These are phyloP conservation scores for Keithomyces neogunnii DNA, from an alignment of 2,329 filamentous ascomycete species.

Conservation along the genomic window DNA sequence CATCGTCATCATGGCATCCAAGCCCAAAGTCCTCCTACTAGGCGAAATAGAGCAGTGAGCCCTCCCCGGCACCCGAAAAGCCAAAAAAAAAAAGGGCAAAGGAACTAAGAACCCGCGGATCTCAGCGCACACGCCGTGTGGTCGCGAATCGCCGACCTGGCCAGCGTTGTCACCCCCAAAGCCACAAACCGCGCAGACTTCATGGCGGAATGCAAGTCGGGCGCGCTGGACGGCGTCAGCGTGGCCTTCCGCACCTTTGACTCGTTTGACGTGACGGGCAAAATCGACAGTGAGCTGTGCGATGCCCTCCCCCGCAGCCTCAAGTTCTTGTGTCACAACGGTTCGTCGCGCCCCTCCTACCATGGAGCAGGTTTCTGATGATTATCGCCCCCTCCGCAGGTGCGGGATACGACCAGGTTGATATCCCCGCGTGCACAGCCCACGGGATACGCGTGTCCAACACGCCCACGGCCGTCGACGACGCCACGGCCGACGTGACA, in stretches of 20 bases:
- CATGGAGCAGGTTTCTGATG: not conserved
- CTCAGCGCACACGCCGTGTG: conserved; percentile 58
- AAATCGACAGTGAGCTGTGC: conserved; percentile 63
- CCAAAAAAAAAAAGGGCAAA: too few species aligned
- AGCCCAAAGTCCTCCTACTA: conserved; percentile 30
- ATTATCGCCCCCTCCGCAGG: conserved; percentile 31
- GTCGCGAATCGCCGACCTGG: conserved; percentile 50
- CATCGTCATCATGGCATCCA: conserved; percentile 15
- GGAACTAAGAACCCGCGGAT: too few species aligned
- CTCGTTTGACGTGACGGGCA: conserved; percentile 56
- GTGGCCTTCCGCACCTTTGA: conserved; percentile 65
- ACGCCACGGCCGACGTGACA: conserved; percentile 73
- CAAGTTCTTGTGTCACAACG: conserved; percentile 53
- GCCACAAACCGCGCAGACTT: conserved; percentile 59
- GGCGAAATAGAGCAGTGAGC: conserved; percentile 31
- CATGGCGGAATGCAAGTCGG: conserved; percentile 56
- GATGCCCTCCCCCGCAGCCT: conserved; percentile 43
- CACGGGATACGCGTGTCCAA: conserved; percentile 67
- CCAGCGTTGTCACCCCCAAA: conserved; percentile 55
- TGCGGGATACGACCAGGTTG: conserved; percentile 79
- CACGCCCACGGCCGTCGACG: conserved; percentile 71
- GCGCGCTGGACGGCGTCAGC: conserved; percentile 55
- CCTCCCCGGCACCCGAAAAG: not conserved
- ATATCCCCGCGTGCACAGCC: conserved; percentile 61
- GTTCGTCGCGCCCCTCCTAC: conserved; percentile 22